Base-by-base conservation (phyloP, 139 green algal species). In the Haematococcus lacustris region DNA sequence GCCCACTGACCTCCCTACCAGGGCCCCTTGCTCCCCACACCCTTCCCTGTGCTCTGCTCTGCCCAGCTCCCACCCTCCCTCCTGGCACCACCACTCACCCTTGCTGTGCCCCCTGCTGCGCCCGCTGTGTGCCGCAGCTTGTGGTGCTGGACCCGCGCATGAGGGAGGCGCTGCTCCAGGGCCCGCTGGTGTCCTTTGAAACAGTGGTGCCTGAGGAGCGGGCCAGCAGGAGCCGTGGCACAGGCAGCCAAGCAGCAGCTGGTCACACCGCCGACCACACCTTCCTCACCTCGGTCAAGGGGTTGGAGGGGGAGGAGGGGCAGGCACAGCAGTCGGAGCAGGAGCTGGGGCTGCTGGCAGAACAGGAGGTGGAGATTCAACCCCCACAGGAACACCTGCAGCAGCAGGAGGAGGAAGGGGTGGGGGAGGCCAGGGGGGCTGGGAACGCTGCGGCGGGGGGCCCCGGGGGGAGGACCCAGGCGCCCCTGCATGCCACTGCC, bases 121-220 rank as follows among this genome's bases (percentile, higher is more conserved):
- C n/a, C n/a, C n/a, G n/a, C n/a, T n/a, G n/a, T n/a, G n/a, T n/a
- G n/a, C n/a, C n/a, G n/a, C n/a, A n/a, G n/a, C 41, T 82, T 25
- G 78, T 84, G 51, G 78, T 84, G 38, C 32, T 71, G 34, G 78
- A 84, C 60, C 28, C 39, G 25, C 60, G 65, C 59, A 84, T 84
- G 78, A 66, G 78, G 2, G 70, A 80, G 32, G 78, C 78, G 17
- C 60, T 84, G 50, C 74, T 84, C 6, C 64, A 70, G 3, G 78
- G 78, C 3, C 78, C 78, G 38, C 71, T 80, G 3, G 79, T 84
- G 1, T 80, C 74, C 2, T 84, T 84, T 35, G 78, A 84, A 39
- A 84, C 78, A 1, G 74, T 84, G 53, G 74, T 84, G 50, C 73
- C 78, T 21, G 73, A 83, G 51, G 64, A n/a, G n/a, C n/a, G n/a